Evolutionary conservation across 2,329 filamentous ascomycete species (phyloP).

Genomic region (Neurospora crassa): DNA sequence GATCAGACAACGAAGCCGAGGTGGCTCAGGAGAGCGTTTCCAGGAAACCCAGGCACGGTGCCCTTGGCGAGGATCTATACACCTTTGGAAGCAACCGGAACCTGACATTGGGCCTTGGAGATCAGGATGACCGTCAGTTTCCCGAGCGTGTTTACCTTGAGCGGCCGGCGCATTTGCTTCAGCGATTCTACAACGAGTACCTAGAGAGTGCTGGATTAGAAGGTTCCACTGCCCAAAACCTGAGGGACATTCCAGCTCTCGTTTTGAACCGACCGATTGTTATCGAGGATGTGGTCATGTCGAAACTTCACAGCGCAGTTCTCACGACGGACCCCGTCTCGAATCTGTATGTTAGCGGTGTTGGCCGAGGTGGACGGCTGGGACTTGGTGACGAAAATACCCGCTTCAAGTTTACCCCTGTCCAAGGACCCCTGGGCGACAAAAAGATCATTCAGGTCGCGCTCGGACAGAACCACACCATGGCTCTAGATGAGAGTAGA

Average conservation of each 20-base stretch:
- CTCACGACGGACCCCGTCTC: conserved; percentile 79
- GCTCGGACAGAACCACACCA: conserved; percentile 81
- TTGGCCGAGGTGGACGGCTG: conserved; percentile 81
- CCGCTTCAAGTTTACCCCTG: conserved; percentile 73
- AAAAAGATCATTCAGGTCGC: conserved; percentile 70
- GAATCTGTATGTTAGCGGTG: conserved; percentile 87
- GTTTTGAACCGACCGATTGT: conserved; percentile 63
- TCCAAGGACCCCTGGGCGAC: conserved; percentile 66
- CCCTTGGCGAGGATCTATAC: conserved; percentile 71
- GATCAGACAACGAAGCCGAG: conserved; percentile 43
- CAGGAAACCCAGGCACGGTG: conserved; percentile 9
- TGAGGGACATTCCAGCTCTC: conserved; percentile 57
- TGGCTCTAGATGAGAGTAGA: conserved; percentile 78
- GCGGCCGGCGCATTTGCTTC: conserved; percentile 68
- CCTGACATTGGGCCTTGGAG: conserved; percentile 82
- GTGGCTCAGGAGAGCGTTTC: conserved; percentile 11
- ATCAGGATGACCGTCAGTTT: conserved; percentile 88
- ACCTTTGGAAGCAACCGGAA: conserved; percentile 97
- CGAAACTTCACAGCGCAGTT: conserved; percentile 85
- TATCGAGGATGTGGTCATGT: conserved; percentile 75
- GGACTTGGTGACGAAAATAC: conserved; percentile 87
- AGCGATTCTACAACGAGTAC: conserved; percentile 63
- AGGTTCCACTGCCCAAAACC: conserved; percentile 21
- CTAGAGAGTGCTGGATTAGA: conserved; percentile 36
- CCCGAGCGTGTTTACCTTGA: conserved; percentile 74